Percentiles rank a stretch among this genome's conserved stretches.
phyloP scores from a whole-genome alignment of 78 protist genomes.

The Dictyostelium brefeldianum region DNA sequence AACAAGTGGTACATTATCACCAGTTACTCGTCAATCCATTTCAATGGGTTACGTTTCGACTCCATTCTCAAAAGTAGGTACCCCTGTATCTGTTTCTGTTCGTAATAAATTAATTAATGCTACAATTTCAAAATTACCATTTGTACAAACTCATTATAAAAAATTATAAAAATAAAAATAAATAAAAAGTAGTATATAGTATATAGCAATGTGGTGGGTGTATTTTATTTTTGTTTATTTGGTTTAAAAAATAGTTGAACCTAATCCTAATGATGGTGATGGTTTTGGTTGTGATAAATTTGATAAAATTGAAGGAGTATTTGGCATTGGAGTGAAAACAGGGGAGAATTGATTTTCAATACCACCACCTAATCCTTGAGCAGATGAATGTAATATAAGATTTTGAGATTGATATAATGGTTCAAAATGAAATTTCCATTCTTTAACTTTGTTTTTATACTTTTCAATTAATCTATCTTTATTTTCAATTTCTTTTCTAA shows the following conservation, averaged over 20 bases:
- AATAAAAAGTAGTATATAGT: background rate
- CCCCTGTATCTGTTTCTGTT: slow-evolving; percentile 33
- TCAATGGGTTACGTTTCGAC: slow-evolving; percentile 93
- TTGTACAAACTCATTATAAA: slow-evolving; percentile 92
- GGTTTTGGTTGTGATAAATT: slow-evolving; percentile 50
- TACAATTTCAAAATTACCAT: slow-evolving; percentile 93
- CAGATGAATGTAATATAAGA: slow-evolving; percentile 43
- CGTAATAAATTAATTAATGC: slow-evolving; percentile 86
- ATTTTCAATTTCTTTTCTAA: slow-evolving; percentile 57
- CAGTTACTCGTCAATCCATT: slow-evolving; percentile 87
- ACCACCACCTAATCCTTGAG: slow-evolving; percentile 33
- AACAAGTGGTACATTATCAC: slow-evolving; percentile 93
- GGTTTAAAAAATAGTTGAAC: slow-evolving; percentile 22
- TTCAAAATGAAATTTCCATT: slow-evolving; percentile 77
- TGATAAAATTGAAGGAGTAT: slow-evolving; percentile 57
- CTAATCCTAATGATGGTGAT: slow-evolving; percentile 24
- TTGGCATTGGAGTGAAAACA: slow-evolving; percentile 64
- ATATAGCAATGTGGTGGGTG: background rate
- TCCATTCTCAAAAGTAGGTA: slow-evolving; percentile 60
- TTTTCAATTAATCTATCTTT: slow-evolving; percentile 59
- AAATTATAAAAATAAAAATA: slow-evolving; percentile 31
- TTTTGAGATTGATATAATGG: slow-evolving; percentile 53
- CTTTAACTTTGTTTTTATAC: slow-evolving; percentile 53
- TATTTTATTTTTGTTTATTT: background rate
- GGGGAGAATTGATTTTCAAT: slow-evolving; percentile 54